Evolutionary conservation across 371 early-diverging fungal genomes (phyloP).

Genomic region (Batkoa obscura): DNA sequence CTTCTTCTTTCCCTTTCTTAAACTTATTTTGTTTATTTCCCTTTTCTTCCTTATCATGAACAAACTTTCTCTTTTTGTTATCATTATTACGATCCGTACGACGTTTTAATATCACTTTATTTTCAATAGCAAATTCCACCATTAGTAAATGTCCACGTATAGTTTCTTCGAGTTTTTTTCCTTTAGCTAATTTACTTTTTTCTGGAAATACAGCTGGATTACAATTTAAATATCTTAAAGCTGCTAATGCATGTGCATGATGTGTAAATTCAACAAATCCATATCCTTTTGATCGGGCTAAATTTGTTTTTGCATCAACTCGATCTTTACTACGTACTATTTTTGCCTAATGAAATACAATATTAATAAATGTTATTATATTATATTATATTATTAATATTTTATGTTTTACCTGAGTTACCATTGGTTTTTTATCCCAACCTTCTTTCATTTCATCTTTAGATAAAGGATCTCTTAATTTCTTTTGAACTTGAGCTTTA

Average conservation of each 20-base stretch:
- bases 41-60: neutral
- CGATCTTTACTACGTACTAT: slow-evolving; percentile 58
- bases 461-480: slow-evolving; percentile 41
- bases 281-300: slow-evolving; percentile 63
- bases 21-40: neutral
- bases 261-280: slow-evolving; percentile 78
- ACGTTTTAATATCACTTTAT: slow-evolving; percentile 53
- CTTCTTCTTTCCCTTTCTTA: neutral
- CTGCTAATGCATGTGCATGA: slow-evolving; percentile 80
- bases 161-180: neutral
- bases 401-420: slow-evolving; percentile 23
- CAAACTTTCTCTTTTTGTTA: neutral
- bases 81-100: slow-evolving; percentile 25
- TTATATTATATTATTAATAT: too few relatives aligned
- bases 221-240: slow-evolving; percentile 79
- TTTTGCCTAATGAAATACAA: slow-evolving; percentile 33
- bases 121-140: slow-evolving; percentile 90
- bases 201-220: slow-evolving; percentile 43
- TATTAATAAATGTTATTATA: too few relatives aligned
- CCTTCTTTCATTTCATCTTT: slow-evolving; percentile 49
- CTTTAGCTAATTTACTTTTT: slow-evolving; percentile 15
- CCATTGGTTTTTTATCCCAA: slow-evolving; percentile 41
- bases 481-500: slow-evolving; percentile 55
- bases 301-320: slow-evolving; percentile 41
- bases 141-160: slow-evolving; percentile 17